Percentiles rank a stretch among this genome's conserved stretches.
Evolutionary conservation across 208 protist genomes (phyloP).

Genomic region (Leishmania gerbilli): DNA sequence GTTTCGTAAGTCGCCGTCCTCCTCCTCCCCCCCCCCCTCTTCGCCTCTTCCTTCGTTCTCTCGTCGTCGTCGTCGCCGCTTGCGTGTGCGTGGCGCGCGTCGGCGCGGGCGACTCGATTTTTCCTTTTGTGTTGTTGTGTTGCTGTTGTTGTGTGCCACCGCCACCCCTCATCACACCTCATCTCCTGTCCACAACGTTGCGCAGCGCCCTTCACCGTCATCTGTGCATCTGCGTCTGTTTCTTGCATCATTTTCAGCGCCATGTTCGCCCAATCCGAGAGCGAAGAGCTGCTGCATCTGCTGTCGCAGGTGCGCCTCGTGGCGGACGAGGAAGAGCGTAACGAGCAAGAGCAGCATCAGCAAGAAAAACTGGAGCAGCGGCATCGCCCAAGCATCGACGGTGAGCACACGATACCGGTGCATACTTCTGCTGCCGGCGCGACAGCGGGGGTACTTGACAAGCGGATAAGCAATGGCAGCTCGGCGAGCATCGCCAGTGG

Average conservation of each 20-base stretch:
- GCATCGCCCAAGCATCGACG: background rate
- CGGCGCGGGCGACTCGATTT: background rate
- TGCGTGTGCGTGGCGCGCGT: background rate
- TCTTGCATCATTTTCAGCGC: background rate
- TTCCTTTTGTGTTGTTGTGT: background rate
- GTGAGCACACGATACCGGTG: background rate
- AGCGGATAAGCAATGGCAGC: constrained; percentile 1
- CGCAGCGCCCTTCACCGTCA: background rate
- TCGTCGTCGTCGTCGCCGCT: too few relatives aligned
- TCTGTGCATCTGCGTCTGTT: background rate
- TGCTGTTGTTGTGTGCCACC: background rate
- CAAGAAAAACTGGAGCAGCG: constrained; percentile 5
- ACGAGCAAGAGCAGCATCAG: constrained; percentile 6
- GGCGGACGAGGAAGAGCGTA: constrained; percentile 20
- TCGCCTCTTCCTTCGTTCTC: too few relatives aligned
- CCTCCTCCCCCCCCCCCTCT: too few relatives aligned
- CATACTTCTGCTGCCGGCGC: background rate
- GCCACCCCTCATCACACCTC: too few relatives aligned
- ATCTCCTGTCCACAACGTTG: too few relatives aligned
- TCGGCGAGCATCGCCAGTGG: background rate
- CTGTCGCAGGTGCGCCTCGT: constrained; percentile 32
- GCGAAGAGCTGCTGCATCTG: constrained; percentile 34
- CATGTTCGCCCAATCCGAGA: constrained; percentile 36
- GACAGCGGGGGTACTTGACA: background rate
- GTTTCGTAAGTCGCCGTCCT: too few relatives aligned